Evolutionary conservation across 192 early-diverging fungal species (phyloP).

Genomic region (Mortierella alpina): DNA sequence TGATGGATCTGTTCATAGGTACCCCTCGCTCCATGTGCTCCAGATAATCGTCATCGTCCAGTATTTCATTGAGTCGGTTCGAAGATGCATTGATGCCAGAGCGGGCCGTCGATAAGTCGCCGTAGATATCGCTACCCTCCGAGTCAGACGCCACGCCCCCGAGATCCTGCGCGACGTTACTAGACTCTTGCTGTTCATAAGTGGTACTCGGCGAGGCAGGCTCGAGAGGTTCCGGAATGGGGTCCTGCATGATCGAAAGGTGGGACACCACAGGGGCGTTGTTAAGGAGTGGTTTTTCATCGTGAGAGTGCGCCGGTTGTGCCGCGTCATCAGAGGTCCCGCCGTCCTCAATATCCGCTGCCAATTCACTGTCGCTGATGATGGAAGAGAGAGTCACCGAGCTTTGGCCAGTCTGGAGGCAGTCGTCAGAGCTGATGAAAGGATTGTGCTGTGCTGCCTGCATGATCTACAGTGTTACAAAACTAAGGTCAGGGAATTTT

Average conservation of each 20-base stretch:
- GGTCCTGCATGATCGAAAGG: not conserved
- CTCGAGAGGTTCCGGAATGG: conserved; percentile 15
- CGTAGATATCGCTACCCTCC: conserved; percentile 38
- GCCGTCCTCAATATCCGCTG: not conserved
- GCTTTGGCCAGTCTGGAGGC: not conserved
- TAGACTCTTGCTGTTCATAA: not conserved
- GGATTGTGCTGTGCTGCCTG: not conserved
- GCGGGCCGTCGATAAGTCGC: conserved; percentile 42
- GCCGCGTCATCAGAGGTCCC: not conserved
- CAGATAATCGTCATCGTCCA: conserved; percentile 47
- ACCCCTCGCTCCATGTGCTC: conserved; percentile 54
- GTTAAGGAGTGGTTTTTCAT: not conserved
- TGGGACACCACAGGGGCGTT: not conserved
- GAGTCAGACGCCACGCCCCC: conserved; percentile 1
- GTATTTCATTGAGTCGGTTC: conserved; percentile 40
- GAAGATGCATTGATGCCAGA: conserved; percentile 19
- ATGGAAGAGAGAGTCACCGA: not conserved
- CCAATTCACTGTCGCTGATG: not conserved
- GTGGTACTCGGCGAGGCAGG: not conserved
- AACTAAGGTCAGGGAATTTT: not conserved
- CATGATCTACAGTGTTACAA: not conserved
- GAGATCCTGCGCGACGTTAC: not conserved
- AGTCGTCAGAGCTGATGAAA: not conserved
- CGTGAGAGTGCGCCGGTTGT: not conserved
- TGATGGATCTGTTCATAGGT: conserved; percentile 47